A percentile compares a stretch with the other conserved stretches of the same genome.
Evolutionary conservation across 164 flowering plant species (phyloP).

Genomic region (Buxus sempervirens): DNA sequence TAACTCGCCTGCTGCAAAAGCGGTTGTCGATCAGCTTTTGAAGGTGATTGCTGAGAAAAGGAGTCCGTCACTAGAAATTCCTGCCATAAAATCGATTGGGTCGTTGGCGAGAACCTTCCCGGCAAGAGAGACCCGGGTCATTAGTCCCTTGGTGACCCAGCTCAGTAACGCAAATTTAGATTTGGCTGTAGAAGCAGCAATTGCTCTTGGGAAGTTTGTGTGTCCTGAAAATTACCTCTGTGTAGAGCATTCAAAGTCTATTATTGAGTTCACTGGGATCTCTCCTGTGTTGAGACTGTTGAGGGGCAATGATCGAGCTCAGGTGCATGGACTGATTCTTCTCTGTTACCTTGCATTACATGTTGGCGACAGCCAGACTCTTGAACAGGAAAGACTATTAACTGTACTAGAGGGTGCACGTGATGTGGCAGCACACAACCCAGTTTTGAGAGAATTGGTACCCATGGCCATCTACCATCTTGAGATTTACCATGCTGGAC

Average conservation of each 20-base stretch:
- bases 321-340: conserved; percentile 45
- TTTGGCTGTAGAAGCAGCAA: conserved; percentile 68
- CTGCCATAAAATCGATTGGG: conserved; percentile 73
- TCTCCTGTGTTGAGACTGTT: conserved; percentile 51
- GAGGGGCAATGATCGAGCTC: conserved; percentile 39
- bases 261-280: conserved; percentile 58
- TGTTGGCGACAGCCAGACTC: conserved; percentile 50
- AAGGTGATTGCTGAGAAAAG: conserved; percentile 42
- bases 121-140: conserved; percentile 64
- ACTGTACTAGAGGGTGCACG: conserved; percentile 48
- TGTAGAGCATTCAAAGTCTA: conserved; percentile 63
- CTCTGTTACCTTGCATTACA: conserved; percentile 70
- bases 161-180: conserved; percentile 39
- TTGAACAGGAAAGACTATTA: conserved; percentile 54
- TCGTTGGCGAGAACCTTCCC: conserved; percentile 73
- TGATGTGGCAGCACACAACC: conserved; percentile 39
- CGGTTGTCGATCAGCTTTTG: conserved; percentile 66
- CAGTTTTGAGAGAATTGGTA: conserved; percentile 52
- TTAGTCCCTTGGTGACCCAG: conserved; percentile 48
- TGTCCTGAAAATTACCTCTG: conserved; percentile 48
- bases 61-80: conserved; percentile 33
- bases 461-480: conserved; percentile 57
- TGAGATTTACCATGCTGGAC: conserved; percentile 56
- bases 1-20: conserved; percentile 69
- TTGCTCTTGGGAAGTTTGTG: conserved; percentile 65